Base-by-base conservation (phyloP, 371 early-diverging fungal species). In the Umbelopsis sp. region DNA sequence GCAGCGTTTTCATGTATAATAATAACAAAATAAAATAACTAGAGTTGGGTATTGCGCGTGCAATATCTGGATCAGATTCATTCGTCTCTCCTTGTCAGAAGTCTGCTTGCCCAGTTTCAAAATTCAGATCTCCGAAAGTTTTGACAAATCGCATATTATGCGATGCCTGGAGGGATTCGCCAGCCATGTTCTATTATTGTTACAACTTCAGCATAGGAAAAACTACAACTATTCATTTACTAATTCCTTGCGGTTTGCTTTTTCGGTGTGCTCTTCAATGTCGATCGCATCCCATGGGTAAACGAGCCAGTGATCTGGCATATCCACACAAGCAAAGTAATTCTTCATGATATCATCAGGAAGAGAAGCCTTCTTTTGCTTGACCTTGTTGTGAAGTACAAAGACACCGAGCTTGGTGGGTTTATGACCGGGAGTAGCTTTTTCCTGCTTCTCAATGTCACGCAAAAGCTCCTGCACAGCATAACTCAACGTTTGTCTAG, bases 281-380 rank as follows among this genome's bases (percentile, higher is more conserved):
- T 92, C 91, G 44, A 82, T 63, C 41, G 89, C 88, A 76, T 92
- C 93, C 91, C 91, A 91, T 44, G 92, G 92, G 76, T 91, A 91
- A 22, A 87, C 88, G 67, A 91, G 69, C 93, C 93, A 92, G 70
- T 86, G 84, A 75, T 92, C 93, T 16, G 90, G 89, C 81, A 90
- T 89, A 29, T 91, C 84, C 41, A 86, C 89, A 65, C 88, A 87
- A 48, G 92, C 89, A 69, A 81, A 92, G 72, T 92, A 92, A 35
- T 82, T 78, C 63, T 82, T 68, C 86, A 88, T 91, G 64, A 89
- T 77, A 16, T 80, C 78, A 10, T 82, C 79, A 0, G 91, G 90
- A 67, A 92, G 70, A 38, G 86, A 77, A 66, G 81, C 87, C 52
- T 84, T 83, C 89, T 92, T 92, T 50, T 79, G 78, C 80, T 92